These are phyloP conservation scores for Corylus americana DNA, from an alignment of 306 rosid genomes.

Conservation along the genomic window DNA sequence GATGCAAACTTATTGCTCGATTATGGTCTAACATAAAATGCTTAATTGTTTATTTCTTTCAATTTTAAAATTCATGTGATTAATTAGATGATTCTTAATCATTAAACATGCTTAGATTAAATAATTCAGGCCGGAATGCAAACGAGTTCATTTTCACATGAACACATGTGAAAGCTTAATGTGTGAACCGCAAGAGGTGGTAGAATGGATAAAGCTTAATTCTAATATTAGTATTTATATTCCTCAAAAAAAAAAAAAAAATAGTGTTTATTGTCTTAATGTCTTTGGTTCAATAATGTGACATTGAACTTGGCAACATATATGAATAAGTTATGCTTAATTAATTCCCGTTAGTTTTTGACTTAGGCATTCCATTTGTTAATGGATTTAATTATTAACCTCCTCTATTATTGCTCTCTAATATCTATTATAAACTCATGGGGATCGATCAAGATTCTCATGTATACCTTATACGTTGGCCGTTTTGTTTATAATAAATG, in stretches of 20 bases:
- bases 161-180: not conserved
- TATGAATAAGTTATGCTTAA: not conserved
- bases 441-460: too few relatives aligned
- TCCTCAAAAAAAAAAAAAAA: too few relatives aligned
- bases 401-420: constrained; percentile 20
- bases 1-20: too few relatives aligned
- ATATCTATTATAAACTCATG: not conserved
- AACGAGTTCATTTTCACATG: not conserved
- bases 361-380: not conserved
- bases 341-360: not conserved
- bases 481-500: too few relatives aligned
- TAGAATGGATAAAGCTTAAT: not conserved
- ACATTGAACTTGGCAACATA: not conserved
- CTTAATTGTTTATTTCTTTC: not conserved
- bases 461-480: too few relatives aligned
- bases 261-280: too few relatives aligned
- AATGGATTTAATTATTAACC: not conserved
- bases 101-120: not conserved
- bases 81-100: not conserved
- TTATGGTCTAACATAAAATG: too few relatives aligned
- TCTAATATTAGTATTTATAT: not conserved
- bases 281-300: not conserved
- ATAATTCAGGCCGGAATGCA: not conserved
- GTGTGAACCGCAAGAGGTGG: not conserved
- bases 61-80: not conserved